Evolutionary conservation across 371 early-diverging fungal genomes (phyloP), one percentile per base, ranked within the genome.

Genomic region (Zychaea mexicana): DNA sequence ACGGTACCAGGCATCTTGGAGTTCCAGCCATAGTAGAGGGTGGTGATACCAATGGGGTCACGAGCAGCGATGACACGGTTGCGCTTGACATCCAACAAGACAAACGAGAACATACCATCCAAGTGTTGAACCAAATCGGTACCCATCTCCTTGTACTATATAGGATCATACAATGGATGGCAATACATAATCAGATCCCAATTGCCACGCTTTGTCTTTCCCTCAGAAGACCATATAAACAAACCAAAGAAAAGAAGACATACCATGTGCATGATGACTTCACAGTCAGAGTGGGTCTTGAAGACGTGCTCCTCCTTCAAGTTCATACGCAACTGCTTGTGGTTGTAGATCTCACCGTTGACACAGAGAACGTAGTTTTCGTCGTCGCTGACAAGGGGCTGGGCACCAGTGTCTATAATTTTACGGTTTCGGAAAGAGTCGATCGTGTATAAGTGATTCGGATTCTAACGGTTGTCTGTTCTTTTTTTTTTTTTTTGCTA

Each of bases 321-420:
- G 27, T 85, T 78, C 69, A 90, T 88, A 80, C 96, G 85, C 32
- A 98, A 88, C 24, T 86, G 80, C 71, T 91, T 88, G 82, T 98
- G 95, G 91, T 98, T 98, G 85, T 98, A 98, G 78, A 98, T 98
- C 79, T 98, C 98, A 61, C 97, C 97, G 82, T 98, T 98, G 71
- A 96, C 97, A 38, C 90, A 80, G 54, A 98, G 86, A 60, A 96
- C 83, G 38, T 95, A 64, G 45, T 90, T 74, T 49, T 88, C 93
- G 69, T 96, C 96, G 21, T 84, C 89, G 79, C 91, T 95, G 76
- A 92, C 90, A 68, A 98, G 78, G 17, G 98, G 98, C 78, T 98
- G 98, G 52, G 96, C 96, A 59, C 98, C 98, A 66, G 89, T 87
- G 58, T 91, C 95, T 92, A 31, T 19, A 12, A 21, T 6, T 7